Evolutionary conservation across 805 yeast species (phyloP).

Genomic region (Clavispora phyllophila): DNA sequence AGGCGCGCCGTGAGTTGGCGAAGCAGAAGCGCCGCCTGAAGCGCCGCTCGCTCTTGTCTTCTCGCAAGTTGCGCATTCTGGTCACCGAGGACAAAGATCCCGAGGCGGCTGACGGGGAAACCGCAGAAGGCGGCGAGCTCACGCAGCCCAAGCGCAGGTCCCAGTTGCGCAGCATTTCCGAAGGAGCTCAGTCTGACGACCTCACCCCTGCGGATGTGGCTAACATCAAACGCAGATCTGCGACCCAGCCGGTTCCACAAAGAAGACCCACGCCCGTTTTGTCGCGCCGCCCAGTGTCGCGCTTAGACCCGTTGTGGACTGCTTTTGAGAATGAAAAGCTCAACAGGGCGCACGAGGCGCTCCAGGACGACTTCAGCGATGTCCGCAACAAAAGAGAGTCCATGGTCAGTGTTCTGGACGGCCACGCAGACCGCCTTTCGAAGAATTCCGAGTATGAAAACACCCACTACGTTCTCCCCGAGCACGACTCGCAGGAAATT

Average conservation of each 20-base stretch:
- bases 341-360: constrained; percentile 40
- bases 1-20: constrained; percentile 43
- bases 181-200: constrained; percentile 28
- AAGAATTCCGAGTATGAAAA: constrained; percentile 13
- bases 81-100: constrained; percentile 27
- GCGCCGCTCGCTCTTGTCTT: constrained; percentile 35
- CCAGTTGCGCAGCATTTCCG: constrained; percentile 36
- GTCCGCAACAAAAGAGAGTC: constrained; percentile 26
- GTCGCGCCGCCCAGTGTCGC: constrained; percentile 52
- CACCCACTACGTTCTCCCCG: constrained; percentile 30
- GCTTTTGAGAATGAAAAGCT: constrained; percentile 46
- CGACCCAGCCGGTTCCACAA: constrained; percentile 36
- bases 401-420: constrained; percentile 27
- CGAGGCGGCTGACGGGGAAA: constrained; percentile 7
- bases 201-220: constrained; percentile 44
- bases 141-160: constrained; percentile 35
- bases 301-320: constrained; percentile 52
- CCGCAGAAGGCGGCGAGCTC: neutral
- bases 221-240: constrained; percentile 40
- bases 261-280: constrained; percentile 33
- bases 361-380: constrained; percentile 29
- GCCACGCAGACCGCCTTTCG: constrained; percentile 13
- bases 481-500: constrained; percentile 29
- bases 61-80: constrained; percentile 32
- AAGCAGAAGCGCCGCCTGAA: constrained; percentile 40